These are phyloP conservation scores for Phytophthora tentaculata DNA, from an alignment of 352 stramenopile genomes.

Conservation along the genomic window DNA sequence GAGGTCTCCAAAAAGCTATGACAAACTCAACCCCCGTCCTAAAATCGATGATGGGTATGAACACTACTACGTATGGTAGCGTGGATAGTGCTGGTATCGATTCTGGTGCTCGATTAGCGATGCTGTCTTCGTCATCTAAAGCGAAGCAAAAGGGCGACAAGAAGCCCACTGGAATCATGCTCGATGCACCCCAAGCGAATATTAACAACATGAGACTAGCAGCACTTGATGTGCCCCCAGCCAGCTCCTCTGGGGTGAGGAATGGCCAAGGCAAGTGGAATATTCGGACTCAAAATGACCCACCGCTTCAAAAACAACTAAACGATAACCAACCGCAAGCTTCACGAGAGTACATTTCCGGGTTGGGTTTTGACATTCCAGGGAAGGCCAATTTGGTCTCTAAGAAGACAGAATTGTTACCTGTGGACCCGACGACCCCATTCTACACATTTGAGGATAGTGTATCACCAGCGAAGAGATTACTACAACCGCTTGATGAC, in stretches of 20 bases:
- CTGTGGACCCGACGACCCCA: constrained; percentile 10
- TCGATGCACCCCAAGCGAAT: constrained; percentile 16
- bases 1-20: not conserved
- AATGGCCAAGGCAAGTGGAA: not conserved
- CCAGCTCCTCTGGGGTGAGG: not conserved
- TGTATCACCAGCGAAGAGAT: constrained; percentile 27
- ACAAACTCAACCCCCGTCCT: constrained; percentile 16
- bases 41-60: constrained; percentile 1
- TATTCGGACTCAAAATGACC: not conserved
- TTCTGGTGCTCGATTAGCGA: constrained; percentile 7
- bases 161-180: constrained; percentile 9
- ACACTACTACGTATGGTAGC: constrained; percentile 9
- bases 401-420: constrained; percentile 7
- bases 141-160: constrained; percentile 10
- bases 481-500: constrained; percentile 24
- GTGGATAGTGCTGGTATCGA: constrained; percentile 6
- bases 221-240: constrained; percentile 9
- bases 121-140: constrained; percentile 17
- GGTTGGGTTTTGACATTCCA: constrained; percentile 15
- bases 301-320: not conserved
- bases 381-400: not conserved
- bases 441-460: constrained; percentile 37
- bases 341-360: constrained; percentile 25
- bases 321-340: not conserved
- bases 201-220: constrained; percentile 13